Evolutionary conservation across 208 protist species (phyloP), one percentile per base, ranked within the genome.

Genomic region (Sergeia podlipaevii): DNA sequence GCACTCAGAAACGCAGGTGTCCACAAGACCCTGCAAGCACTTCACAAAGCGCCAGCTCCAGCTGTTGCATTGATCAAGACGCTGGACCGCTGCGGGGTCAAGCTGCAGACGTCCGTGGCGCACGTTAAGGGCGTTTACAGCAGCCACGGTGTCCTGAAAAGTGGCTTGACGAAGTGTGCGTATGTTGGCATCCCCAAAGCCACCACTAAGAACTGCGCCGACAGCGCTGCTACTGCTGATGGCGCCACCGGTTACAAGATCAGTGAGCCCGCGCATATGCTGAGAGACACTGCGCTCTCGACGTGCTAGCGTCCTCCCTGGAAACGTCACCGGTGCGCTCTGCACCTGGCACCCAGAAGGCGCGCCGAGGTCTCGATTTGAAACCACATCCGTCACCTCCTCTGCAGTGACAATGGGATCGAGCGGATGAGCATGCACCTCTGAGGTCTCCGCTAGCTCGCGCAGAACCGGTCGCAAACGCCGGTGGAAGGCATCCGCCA

Each of bases 261-360:
- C 61, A 32, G 57, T 45, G 44, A 54, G 68, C 50, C 44, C 69
- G 23, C 74, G 73, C 70, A 87, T 79, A 60, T 81, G 83, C 55
- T 83, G 84, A 15, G 78, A 87, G 38, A 88, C 72, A 37, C 84
- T 91, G 38, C 84, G 72, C 41, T 91, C 79, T 6, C 80, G 76
- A 15, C 70, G 65, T 8, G 76, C 61, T 28, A 83, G 52, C 4
- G 65, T 70, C 18, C 65, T 70, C 10, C 62, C 74, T 0, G 75
- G 80, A 60, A 79, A 91, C 57, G 50, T 56, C 18, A 74, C 32
- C n/a, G 43, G 47, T 11, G 47, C 27, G n/a, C 59, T 60, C 3
- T 41, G 37, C 8, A 87, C 70, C 45, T 85, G 64, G 52, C 64
- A 85, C 23, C 80, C 85, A 1, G 53, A 26, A n/a, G 76, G 78